Base-by-base conservation (phyloP, 306 rosid genomes). In the Dicorynia guianensis region DNA sequence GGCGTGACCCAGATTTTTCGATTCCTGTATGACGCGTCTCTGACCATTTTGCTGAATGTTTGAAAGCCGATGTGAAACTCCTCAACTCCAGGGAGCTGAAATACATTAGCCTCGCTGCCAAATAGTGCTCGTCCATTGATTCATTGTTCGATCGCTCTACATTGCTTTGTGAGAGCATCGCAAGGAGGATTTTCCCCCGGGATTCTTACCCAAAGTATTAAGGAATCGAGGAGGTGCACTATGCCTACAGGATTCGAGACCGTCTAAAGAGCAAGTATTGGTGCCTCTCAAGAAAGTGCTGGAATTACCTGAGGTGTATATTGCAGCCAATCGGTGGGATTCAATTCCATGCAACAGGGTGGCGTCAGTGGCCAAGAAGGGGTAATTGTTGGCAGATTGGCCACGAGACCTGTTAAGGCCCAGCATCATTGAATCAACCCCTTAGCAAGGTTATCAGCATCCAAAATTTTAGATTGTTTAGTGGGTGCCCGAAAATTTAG, bases 41-140 rank as follows among this genome's bases (percentile, higher is more conserved):
- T 4, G 88, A 90, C 30, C 63, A 80, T 8, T 92, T 92, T 9
- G 87, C 92, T 0, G 75, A 82, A 33, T 84, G 85, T 15, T 63
- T 92, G 84, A 85, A 77, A 67, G 14, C 76, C 4, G 96, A 92
- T 85, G 30, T 85, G 0, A 84, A 82, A 62, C 69, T 53, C 66
- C 46, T 92, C 56, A 83, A 64, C 7, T 46, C 82, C 0, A 78
- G 86, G 30, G 56, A 71, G 13, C 3, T 12, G 1, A 56, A 17
- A 2, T 80, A 81, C 63, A 75, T 91, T 33, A 89, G 88, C 60
- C 86, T 92, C 8, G 90, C 97, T 13, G 90, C 93, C 0, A 89
- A 89, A n/a, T 91, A 93, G 97, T 92, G 97, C 12, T 96, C 97
- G 20, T 89, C 93, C 0, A 62, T 92, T 9, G 96, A 89, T 11